Conservation (phyloP, 345 rosid genomes). For the Pistacia integerrima region DNA sequence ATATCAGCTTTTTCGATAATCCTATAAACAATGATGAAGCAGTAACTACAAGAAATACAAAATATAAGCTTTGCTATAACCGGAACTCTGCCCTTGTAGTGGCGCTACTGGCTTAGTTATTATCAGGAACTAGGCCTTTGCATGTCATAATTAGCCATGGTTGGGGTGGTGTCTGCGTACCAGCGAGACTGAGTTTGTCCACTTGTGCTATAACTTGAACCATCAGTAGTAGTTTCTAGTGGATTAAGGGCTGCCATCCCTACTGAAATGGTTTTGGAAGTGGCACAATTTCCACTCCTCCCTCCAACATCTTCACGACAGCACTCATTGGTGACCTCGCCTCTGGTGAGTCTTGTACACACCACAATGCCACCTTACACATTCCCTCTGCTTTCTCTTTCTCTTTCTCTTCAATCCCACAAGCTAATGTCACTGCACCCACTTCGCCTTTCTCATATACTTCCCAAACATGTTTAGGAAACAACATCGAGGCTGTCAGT, state of each 20-base stretch:
- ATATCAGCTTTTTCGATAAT: background rate
- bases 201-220: background rate
- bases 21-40: background rate
- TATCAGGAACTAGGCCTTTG: too few relatives aligned
- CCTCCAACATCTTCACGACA: constrained; percentile 40
- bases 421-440: background rate
- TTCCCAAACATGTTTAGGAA: constrained; percentile 25
- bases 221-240: background rate
- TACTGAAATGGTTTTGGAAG: constrained; percentile 30
- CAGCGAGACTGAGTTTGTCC: background rate
- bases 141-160: background rate
- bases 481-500: constrained; percentile 11
- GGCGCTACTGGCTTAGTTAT: too few relatives aligned
- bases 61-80: too few relatives aligned
- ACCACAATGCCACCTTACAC: constrained; percentile 30
- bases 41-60: background rate
- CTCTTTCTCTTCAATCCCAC: constrained; percentile 26
- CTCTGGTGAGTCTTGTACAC: constrained; percentile 33
- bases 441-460: constrained; percentile 15
- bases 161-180: constrained; percentile 1
- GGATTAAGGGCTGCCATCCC: constrained; percentile 5
- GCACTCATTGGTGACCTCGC: constrained; percentile 37
- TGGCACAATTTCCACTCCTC: constrained; percentile 22
- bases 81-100: too few relatives aligned
- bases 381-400: constrained; percentile 29